Percentiles rank a stretch among this genome's conserved stretches.
Conservation (phyloP, 225 moss, liverwort and hornwort genomes). For the Bryoerythrophyllum caledonicum region DNA sequence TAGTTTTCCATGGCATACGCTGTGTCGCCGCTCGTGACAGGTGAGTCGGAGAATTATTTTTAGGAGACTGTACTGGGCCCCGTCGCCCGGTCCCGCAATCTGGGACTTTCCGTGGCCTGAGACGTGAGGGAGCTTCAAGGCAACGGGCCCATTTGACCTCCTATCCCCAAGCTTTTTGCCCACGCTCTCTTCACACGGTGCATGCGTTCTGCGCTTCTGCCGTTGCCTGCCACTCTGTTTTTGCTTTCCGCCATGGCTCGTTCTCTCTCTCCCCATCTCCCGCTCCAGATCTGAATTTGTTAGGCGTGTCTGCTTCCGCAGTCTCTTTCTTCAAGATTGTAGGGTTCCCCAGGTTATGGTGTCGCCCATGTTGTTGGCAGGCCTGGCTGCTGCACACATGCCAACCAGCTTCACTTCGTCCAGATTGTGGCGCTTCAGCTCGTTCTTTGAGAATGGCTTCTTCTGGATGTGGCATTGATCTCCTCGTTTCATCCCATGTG, state of each 20-base stretch:
- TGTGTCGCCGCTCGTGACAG: no score
- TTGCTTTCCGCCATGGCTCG: background rate
- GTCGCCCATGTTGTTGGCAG: background rate
- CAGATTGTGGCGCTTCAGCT: slow-evolving; percentile 2
- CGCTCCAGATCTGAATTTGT: background rate
- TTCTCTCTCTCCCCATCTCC: background rate
- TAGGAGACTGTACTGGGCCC: no score
- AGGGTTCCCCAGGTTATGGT: slow-evolving; percentile 7
- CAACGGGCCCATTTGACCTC: background rate
- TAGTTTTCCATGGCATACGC: no score
- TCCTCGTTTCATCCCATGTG: background rate
- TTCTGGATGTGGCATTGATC: slow-evolving; percentile 12
- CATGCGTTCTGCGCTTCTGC: background rate
- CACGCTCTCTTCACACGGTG: background rate
- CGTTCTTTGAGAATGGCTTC: background rate
- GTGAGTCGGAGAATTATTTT: no score
- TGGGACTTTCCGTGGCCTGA: no score
- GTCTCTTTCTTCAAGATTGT: background rate
- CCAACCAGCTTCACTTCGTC: background rate
- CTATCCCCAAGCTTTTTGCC: background rate
- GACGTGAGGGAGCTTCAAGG: no score
- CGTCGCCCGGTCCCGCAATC: no score
- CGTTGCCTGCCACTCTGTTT: background rate
- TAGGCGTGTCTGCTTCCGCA: no score
- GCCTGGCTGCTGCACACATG: background rate